Conservation (phyloP, 495 filamentous ascomycete species). For the Apiosordaria backusii region DNA sequence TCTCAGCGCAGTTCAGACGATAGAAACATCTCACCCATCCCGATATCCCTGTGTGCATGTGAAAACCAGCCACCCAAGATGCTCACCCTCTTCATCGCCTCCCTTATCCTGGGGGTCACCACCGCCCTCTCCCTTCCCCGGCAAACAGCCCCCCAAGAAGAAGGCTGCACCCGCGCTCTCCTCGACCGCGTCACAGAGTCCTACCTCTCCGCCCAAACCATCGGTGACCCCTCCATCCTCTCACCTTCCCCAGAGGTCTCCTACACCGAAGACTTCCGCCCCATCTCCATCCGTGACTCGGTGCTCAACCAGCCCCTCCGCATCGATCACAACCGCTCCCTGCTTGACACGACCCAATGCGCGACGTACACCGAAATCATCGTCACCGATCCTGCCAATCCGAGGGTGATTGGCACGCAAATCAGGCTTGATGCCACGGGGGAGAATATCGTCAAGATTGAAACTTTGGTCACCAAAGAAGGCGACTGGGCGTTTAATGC, state of each 20-base stretch:
- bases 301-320: slow-evolving; percentile 43
- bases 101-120: not conserved
- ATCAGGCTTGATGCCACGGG: slow-evolving; percentile 40
- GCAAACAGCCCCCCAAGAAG: not conserved
- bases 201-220: slow-evolving; percentile 2
- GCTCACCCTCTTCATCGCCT: not conserved
- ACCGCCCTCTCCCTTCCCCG: not conserved
- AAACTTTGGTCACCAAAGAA: slow-evolving; percentile 43
- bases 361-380: slow-evolving; percentile 50
- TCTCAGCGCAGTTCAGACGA: too few relatives aligned
- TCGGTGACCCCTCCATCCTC: slow-evolving; percentile 1
- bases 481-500: slow-evolving; percentile 52
- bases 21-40: too few relatives aligned
- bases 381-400: slow-evolving; percentile 38
- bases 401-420: slow-evolving; percentile 48
- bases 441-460: slow-evolving; percentile 34
- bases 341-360: slow-evolving; percentile 47
- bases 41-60: not conserved
- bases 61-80: not conserved
- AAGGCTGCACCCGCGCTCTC: slow-evolving; percentile 6
- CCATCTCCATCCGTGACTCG: slow-evolving; percentile 33
- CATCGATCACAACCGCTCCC: slow-evolving; percentile 47
- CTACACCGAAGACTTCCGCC: slow-evolving; percentile 43
- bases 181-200: slow-evolving; percentile 2
- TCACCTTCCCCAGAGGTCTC: not conserved